These are phyloP conservation scores for Colletotrichum tofieldiae DNA, from an alignment of 2,329 filamentous ascomycete species.

Conservation along the genomic window DNA sequence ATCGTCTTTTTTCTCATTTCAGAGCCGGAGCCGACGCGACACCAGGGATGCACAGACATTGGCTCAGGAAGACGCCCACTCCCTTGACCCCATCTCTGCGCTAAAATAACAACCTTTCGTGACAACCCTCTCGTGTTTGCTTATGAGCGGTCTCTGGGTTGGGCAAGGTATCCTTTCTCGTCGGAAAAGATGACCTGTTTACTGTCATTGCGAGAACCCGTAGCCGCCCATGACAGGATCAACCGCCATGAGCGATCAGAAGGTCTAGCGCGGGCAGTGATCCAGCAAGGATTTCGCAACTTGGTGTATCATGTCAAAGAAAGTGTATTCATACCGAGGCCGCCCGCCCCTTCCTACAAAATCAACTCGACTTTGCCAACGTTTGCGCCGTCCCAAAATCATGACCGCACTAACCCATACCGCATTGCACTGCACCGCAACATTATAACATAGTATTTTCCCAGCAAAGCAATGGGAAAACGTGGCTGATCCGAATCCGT, in stretches of 20 bases:
- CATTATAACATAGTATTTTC: background rate
- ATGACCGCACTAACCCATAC: background rate
- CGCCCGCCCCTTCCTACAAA: background rate
- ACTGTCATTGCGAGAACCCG: background rate
- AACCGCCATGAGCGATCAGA: background rate
- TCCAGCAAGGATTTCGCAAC: background rate
- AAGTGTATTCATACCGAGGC: background rate
- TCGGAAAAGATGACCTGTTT: background rate
- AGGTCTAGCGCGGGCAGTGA: background rate
- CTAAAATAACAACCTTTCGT: constrained; percentile 4
- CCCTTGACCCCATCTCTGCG: background rate
- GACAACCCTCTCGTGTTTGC: background rate
- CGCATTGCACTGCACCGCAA: background rate
- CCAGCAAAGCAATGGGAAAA: background rate
- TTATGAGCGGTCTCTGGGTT: background rate
- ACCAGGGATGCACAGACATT: background rate
- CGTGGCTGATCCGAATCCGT: constrained; percentile 14
- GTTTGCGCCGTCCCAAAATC: background rate
- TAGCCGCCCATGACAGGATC: background rate
- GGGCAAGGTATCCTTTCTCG: background rate
- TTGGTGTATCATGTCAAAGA: background rate
- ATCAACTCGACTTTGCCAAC: background rate
- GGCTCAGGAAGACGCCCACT: background rate
- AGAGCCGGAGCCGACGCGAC: constrained; percentile 9
- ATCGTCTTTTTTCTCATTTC: background rate